A percentile compares a stretch with the other conserved stretches of the same genome.
These are phyloP conservation scores for Coleophoma crateriformis DNA, from an alignment of 2,329 filamentous ascomycete species.

Conservation along the genomic window DNA sequence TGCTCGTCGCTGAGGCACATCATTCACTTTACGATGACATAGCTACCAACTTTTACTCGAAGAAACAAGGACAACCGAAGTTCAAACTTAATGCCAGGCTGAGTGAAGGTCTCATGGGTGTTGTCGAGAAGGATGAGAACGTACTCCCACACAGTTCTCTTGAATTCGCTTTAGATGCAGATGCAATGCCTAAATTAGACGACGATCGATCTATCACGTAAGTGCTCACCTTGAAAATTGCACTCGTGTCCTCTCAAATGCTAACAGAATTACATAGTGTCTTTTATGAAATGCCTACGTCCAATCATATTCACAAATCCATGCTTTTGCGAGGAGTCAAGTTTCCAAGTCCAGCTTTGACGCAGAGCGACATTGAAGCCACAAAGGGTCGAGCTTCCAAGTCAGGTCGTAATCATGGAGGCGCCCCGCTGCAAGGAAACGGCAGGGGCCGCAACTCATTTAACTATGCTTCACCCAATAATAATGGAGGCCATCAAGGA, in stretches of 20 bases:
- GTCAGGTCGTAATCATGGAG: constrained; percentile 65
- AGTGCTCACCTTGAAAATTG: constrained; percentile 26
- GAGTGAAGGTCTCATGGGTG: constrained; percentile 75
- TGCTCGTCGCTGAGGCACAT: constrained; percentile 80
- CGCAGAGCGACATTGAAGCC: constrained; percentile 68
- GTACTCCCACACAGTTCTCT: constrained; percentile 82
- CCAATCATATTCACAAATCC: constrained; percentile 75
- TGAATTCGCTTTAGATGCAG: constrained; percentile 68
- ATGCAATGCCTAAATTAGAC: constrained; percentile 70
- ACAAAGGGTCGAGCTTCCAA: constrained; percentile 61
- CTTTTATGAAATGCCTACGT: constrained; percentile 75
- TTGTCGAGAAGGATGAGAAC: constrained; percentile 72
- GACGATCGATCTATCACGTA: constrained; percentile 83
- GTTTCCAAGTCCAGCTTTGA: constrained; percentile 66
- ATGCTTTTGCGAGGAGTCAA: constrained; percentile 85
- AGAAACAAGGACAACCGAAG: constrained; percentile 64
- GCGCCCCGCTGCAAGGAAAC: constrained; percentile 51
- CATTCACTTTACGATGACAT: constrained; percentile 78
- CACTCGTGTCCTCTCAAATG: neutral
- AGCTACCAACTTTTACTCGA: constrained; percentile 82
- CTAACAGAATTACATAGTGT: constrained; percentile 50
- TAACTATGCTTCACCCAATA: constrained; percentile 40
- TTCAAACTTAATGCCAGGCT: constrained; percentile 69
- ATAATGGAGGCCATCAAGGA: constrained; percentile 4
- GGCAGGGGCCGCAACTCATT: constrained; percentile 43